Percentiles rank a stretch among this genome's conserved stretches.
Evolutionary conservation across 1,284 basidiomycete genomes (phyloP).

Genomic region (Meira nashicola): DNA sequence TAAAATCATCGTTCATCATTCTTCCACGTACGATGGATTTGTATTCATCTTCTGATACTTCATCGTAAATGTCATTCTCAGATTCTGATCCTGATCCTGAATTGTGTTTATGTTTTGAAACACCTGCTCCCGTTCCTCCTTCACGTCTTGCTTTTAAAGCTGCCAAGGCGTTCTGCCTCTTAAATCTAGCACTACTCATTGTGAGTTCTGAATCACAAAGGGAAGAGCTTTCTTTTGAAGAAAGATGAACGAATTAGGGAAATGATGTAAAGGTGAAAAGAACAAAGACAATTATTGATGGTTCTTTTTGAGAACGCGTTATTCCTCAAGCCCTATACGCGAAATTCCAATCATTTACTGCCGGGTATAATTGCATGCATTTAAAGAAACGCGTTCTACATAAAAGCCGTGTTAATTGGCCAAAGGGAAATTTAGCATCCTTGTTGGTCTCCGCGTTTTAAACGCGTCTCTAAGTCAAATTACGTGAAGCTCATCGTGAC

Average conservation of each 20-base stretch:
- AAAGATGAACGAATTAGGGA: neutral
- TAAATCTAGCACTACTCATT: slow-evolving; percentile 13
- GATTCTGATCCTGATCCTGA: slow-evolving; percentile 16
- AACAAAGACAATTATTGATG: neutral
- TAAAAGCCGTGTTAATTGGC: too few relatives aligned
- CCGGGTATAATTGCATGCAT: too few relatives aligned
- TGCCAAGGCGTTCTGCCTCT: slow-evolving; percentile 28
- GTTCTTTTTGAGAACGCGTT: too few relatives aligned
- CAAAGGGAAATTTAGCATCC: too few relatives aligned
- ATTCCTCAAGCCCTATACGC: too few relatives aligned
- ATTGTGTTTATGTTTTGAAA: neutral
- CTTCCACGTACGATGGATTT: slow-evolving; percentile 75
- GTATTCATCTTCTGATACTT: slow-evolving; percentile 88
- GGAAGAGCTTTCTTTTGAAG: neutral
- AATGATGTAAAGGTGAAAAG: neutral
- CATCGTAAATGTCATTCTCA: slow-evolving; percentile 78
- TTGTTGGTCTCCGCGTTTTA: too few relatives aligned
- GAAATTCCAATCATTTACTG: too few relatives aligned
- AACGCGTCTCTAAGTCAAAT: too few relatives aligned
- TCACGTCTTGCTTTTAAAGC: slow-evolving; percentile 47
- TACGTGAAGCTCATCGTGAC: too few relatives aligned
- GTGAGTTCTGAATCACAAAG: neutral
- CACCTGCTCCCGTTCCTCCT: slow-evolving; percentile 20
- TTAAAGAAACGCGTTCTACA: too few relatives aligned
- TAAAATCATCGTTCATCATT: slow-evolving; percentile 87